Conservation (phyloP, 192 early-diverging fungal species). For the Backusella parvicylindrica region DNA sequence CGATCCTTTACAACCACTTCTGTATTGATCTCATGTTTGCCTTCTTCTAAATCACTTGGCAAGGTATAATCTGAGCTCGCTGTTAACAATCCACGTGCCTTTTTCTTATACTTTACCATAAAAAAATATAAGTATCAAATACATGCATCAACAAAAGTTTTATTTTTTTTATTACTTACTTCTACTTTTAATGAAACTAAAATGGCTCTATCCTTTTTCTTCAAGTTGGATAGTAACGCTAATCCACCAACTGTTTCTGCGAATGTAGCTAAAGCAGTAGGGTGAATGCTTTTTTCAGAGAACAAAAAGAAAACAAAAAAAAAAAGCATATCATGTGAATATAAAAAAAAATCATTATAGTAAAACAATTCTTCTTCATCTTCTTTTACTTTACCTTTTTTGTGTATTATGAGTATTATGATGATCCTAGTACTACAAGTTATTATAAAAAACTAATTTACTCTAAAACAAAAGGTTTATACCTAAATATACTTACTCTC, state of each 20-base stretch:
- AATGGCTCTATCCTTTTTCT: slow-evolving; percentile 48
- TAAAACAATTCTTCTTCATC: neutral
- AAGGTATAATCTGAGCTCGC: slow-evolving; percentile 32
- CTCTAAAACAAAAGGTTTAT: neutral
- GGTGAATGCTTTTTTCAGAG: slow-evolving; percentile 45
- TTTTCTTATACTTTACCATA: slow-evolving; percentile 35
- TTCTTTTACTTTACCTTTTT: slow-evolving; percentile 26
- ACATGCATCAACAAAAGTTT: too few relatives aligned
- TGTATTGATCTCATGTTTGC: slow-evolving; percentile 28
- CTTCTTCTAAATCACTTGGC: neutral
- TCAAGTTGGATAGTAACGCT: slow-evolving; percentile 44
- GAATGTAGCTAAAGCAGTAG: slow-evolving; percentile 51
- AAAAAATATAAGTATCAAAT: neutral
- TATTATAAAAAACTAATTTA: neutral
- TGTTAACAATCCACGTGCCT: slow-evolving; percentile 39
- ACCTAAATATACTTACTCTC: slow-evolving; percentile 34
- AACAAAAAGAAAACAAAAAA: neutral
- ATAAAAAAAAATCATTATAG: neutral
- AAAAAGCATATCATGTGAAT: neutral
- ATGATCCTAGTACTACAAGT: slow-evolving; percentile 38
- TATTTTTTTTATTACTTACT: slow-evolving; percentile 25
- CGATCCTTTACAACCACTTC: slow-evolving; percentile 50
- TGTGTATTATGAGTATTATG: slow-evolving; percentile 49
- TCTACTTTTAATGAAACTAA: slow-evolving; percentile 47
- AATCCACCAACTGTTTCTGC: slow-evolving; percentile 54